Evolutionary conservation across 768 basidiomycete genomes (phyloP).

Genomic region (Grammothele lineata): DNA sequence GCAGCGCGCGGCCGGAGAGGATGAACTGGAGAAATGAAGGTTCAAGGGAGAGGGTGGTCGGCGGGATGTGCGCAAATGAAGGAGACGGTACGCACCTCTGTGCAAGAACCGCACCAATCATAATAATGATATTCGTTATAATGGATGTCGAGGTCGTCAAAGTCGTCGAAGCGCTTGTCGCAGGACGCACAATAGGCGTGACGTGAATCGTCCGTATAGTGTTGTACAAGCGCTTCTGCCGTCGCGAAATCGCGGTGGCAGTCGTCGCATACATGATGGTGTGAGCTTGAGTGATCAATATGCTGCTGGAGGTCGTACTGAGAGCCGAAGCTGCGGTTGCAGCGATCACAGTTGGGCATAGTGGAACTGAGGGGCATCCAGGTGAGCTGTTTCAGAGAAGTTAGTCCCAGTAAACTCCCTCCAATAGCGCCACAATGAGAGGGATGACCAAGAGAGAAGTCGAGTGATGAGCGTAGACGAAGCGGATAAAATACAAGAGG

Average conservation of each 20-base stretch:
- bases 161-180: conserved; percentile 37
- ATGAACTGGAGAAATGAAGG: conserved; percentile 32
- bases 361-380: no score
- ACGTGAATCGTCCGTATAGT: conserved; percentile 44
- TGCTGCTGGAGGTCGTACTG: conserved; percentile 25
- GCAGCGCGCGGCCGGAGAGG: conserved; percentile 32
- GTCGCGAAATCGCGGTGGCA: conserved; percentile 46
- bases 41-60: neutral
- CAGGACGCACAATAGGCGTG: conserved; percentile 56
- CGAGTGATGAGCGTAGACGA: no score
- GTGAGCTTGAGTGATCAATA: conserved; percentile 24
- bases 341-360: conserved; percentile 26
- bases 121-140: conserved; percentile 35
- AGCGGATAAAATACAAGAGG: no score
- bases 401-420: no score
- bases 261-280: conserved; percentile 41
- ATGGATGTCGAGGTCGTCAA: conserved; percentile 40
- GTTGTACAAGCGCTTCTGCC: conserved; percentile 37
- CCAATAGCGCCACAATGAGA: no score
- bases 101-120: conserved; percentile 41
- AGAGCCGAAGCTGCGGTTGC: conserved; percentile 21
- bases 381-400: no score
- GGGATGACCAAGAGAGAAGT: no score
- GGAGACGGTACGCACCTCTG: conserved; percentile 13
- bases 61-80: neutral